phyloP scores from a whole-genome alignment of 305 asterid species.

The Fraxinus angustifolia region DNA sequence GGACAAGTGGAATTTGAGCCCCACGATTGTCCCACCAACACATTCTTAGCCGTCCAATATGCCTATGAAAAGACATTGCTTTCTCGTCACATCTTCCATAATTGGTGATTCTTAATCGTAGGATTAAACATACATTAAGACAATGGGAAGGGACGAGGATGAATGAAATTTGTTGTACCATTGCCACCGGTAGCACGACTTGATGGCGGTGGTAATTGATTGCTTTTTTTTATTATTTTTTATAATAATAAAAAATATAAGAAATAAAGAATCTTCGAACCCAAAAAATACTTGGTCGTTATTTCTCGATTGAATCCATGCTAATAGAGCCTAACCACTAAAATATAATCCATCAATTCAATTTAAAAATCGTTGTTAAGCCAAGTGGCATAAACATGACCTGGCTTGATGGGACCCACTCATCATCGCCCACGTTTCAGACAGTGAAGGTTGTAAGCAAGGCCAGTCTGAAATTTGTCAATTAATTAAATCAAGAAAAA shows the following conservation, averaged over 20 bases:
- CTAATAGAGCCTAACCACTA: background rate
- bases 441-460: background rate
- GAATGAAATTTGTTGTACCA: background rate
- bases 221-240: background rate
- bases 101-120: background rate
- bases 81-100: background rate
- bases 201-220: background rate
- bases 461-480: background rate
- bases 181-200: background rate
- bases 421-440: background rate
- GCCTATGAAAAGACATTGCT: background rate
- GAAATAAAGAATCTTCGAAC: background rate
- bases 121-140: background rate
- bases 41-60: background rate
- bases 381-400: background rate
- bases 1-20: background rate
- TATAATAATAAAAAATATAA: too few species aligned
- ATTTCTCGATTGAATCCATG: background rate
- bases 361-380: background rate
- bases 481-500: background rate
- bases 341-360: background rate
- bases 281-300: too few species aligned
- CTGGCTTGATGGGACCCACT: background rate
- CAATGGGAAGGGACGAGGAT: background rate
- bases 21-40: constrained; percentile 4